Evolutionary conservation across 2,329 filamentous ascomycete genomes (phyloP).

Genomic region (Myriosclerotinia curreyana): DNA sequence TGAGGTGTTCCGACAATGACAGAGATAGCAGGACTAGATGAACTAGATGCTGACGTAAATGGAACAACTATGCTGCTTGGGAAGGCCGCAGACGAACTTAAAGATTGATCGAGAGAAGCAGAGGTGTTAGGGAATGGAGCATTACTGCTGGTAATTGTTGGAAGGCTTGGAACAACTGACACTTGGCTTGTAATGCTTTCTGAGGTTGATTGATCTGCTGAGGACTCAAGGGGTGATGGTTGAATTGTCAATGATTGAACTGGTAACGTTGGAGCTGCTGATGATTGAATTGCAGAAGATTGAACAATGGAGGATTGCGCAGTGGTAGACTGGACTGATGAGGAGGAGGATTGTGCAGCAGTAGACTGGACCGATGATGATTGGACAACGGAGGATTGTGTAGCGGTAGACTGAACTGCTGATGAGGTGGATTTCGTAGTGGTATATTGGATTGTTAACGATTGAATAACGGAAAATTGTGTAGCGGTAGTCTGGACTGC

Average conservation of each 20-base stretch:
- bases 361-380: background rate
- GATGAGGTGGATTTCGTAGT: too few species aligned
- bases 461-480: background rate
- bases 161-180: background rate
- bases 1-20: slow-evolving; percentile 2
- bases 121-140: background rate
- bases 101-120: background rate
- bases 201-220: background rate
- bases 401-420: too few species aligned
- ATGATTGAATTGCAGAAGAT: background rate
- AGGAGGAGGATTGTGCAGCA: background rate
- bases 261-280: background rate
- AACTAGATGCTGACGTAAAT: background rate
- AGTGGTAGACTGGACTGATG: background rate
- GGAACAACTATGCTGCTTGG: background rate
- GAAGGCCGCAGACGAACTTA: background rate
- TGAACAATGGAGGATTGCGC: background rate
- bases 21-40: background rate
- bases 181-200: background rate
- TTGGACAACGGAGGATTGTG: background rate
- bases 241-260: background rate
- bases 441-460: background rate
- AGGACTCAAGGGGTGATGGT: slow-evolving; percentile 1
- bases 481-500: background rate
- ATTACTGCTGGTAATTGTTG: background rate